Evolutionary conservation across 352 stramenopile genomes (phyloP).

Genomic region (Phytophthora rubi): DNA sequence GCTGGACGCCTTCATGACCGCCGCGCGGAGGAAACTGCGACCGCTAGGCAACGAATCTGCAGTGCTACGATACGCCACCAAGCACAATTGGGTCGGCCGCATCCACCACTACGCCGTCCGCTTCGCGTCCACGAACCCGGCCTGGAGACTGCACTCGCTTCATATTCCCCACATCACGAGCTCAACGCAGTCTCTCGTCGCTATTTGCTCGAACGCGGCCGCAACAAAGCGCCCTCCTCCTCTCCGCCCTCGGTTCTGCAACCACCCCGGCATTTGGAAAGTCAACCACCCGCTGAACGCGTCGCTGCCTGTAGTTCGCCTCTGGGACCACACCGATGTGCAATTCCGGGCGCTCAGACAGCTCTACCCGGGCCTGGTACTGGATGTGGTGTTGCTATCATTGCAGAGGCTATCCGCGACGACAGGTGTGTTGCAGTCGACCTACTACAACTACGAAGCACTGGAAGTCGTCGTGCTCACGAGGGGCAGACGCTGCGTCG

Average conservation of each 20-base stretch:
- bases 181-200: not conserved
- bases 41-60: not conserved
- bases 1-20: constrained; percentile 41
- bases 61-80: constrained; percentile 30
- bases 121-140: constrained; percentile 12
- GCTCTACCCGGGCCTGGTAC: constrained; percentile 32
- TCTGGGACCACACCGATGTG: constrained; percentile 41
- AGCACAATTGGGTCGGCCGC: constrained; percentile 49
- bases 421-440: constrained; percentile 2
- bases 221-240: constrained; percentile 7
- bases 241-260: constrained; percentile 29
- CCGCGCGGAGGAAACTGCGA: not conserved
- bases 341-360: constrained; percentile 21
- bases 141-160: constrained; percentile 28
- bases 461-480: constrained; percentile 40
- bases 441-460: constrained; percentile 17
- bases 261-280: constrained; percentile 29
- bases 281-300: constrained; percentile 20
- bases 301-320: constrained; percentile 15
- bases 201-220: constrained; percentile 12
- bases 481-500: constrained; percentile 26
- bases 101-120: constrained; percentile 42
- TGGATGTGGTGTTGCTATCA: constrained; percentile 38
- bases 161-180: constrained; percentile 7
- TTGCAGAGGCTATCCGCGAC: constrained; percentile 18